phyloP scores from a whole-genome alignment of 106 monocot species.

The Posidonia australis region DNA sequence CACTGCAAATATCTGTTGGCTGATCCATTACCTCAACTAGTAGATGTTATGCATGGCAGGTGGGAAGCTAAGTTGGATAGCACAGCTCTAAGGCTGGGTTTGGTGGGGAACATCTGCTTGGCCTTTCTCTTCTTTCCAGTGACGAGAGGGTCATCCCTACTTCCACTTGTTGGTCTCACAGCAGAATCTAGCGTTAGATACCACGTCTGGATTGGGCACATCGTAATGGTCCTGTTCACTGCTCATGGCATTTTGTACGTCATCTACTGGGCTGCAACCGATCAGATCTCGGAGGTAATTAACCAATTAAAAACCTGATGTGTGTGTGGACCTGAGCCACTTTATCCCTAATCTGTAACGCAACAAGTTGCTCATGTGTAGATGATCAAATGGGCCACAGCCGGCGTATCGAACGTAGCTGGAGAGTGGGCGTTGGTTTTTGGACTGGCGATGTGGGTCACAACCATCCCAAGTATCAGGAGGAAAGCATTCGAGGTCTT shows the following conservation, averaged over 20 bases:
- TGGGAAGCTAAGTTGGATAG: constrained; percentile 45
- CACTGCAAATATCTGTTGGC: neutral
- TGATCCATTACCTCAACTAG: too few species aligned
- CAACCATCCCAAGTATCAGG: constrained; percentile 50
- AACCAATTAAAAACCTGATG: too few species aligned
- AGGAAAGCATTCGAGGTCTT: constrained; percentile 81
- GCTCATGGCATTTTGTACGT: constrained; percentile 49
- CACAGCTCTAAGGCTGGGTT: constrained; percentile 28
- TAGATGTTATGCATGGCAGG: too few species aligned
- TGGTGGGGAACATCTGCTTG: constrained; percentile 37
- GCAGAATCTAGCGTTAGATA: constrained; percentile 78
- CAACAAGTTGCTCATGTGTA: neutral
- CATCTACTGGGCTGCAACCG: constrained; percentile 43
- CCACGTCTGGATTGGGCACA: constrained; percentile 80
- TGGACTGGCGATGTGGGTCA: constrained; percentile 53
- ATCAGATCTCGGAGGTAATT: constrained; percentile 33
- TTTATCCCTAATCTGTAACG: too few species aligned
- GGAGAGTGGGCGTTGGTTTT: constrained; percentile 54
- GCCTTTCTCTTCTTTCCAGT: constrained; percentile 91
- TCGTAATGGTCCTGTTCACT: constrained; percentile 49
- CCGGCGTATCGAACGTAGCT: constrained; percentile 37
- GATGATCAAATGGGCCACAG: constrained; percentile 55
- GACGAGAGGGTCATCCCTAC: constrained; percentile 41
- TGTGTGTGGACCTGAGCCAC: too few species aligned
- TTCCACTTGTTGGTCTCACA: constrained; percentile 62